Conservation (phyloP, 805 yeast species). For the Ogataea nitratoaversa region DNA sequence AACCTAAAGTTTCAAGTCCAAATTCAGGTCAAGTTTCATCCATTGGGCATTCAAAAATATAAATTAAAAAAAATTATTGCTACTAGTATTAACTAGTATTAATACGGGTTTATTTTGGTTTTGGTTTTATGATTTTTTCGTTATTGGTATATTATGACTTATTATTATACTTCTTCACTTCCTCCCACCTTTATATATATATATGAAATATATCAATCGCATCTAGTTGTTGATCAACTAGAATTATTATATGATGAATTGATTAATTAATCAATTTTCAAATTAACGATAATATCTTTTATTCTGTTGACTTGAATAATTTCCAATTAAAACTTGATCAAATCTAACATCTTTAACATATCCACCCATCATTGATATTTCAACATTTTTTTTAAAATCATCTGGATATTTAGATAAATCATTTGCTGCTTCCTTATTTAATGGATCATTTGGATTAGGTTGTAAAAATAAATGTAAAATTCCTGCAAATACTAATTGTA, state of each 20-base stretch:
- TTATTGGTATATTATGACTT: too few relatives aligned
- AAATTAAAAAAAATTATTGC: too few relatives aligned
- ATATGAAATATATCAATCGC: too few relatives aligned
- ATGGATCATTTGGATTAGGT: constrained; percentile 89
- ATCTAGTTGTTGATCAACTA: background rate
- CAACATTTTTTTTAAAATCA: constrained; percentile 54
- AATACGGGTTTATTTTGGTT: too few relatives aligned
- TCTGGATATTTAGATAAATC: constrained; percentile 41
- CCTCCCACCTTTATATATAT: too few relatives aligned
- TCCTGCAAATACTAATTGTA: constrained; percentile 81
- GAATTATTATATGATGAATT: background rate
- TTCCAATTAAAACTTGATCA: constrained; percentile 48
- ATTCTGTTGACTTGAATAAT: background rate
- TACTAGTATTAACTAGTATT: too few relatives aligned
- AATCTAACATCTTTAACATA: constrained; percentile 51
- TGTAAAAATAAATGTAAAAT: constrained; percentile 80
- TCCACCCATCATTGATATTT: constrained; percentile 69
- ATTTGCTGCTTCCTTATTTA: constrained; percentile 86
- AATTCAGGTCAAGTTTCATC: constrained; percentile 24
- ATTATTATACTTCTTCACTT: too few relatives aligned
- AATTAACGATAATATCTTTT: constrained; percentile 2
- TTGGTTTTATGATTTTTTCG: too few relatives aligned
- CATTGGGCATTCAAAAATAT: constrained; percentile 21
- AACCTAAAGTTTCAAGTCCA: constrained; percentile 29
- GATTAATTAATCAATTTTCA: too few relatives aligned